These are phyloP conservation scores for Cytospora schulzeri DNA, from an alignment of 2,329 filamentous ascomycete species.

Conservation along the genomic window DNA sequence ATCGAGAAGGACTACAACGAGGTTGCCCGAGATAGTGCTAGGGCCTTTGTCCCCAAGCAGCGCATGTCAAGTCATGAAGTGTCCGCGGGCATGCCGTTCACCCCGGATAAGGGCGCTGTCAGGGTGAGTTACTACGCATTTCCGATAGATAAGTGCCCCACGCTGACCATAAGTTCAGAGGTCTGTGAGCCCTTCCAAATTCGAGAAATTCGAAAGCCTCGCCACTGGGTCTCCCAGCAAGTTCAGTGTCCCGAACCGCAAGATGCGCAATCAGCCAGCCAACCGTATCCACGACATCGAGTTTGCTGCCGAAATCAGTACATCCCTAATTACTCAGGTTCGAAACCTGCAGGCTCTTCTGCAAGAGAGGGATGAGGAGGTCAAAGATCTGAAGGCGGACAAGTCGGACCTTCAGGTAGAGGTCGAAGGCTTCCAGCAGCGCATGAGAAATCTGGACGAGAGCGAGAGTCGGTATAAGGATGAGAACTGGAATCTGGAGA, in stretches of 20 bases:
- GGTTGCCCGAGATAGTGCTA: conserved; percentile 83
- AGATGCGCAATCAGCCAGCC: conserved; percentile 85
- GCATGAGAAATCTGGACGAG: conserved; percentile 82
- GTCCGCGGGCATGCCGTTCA: conserved; percentile 53
- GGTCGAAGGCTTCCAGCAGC: conserved; percentile 75
- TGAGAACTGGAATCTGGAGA: conserved; percentile 97
- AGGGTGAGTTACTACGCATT: conserved; percentile 48
- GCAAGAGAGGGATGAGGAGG: conserved; percentile 82
- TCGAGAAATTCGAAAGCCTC: conserved; percentile 73
- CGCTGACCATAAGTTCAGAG: conserved; percentile 49
- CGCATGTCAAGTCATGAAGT: conserved; percentile 72
- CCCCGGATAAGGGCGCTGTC: conserved; percentile 53
- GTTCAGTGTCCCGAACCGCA: conserved; percentile 81
- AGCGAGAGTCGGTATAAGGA: conserved; percentile 96
- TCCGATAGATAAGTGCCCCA: no score
- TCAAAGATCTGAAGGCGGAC: conserved; percentile 74
- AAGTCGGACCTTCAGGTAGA: conserved; percentile 82
- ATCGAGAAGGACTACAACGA: conserved; percentile 96
- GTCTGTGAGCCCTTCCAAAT: conserved; percentile 70
- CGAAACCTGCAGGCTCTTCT: conserved; percentile 85
- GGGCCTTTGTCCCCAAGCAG: conserved; percentile 85
- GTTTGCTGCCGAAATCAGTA: conserved; percentile 97
- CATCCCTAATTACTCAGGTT: conserved; percentile 89
- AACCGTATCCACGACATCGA: conserved; percentile 94
- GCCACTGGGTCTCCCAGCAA: conserved; percentile 87